Evolutionary conservation across 148 eudicot genomes (phyloP), one percentile per base, ranked within the genome.

Genomic region (Cornus kousa): DNA sequence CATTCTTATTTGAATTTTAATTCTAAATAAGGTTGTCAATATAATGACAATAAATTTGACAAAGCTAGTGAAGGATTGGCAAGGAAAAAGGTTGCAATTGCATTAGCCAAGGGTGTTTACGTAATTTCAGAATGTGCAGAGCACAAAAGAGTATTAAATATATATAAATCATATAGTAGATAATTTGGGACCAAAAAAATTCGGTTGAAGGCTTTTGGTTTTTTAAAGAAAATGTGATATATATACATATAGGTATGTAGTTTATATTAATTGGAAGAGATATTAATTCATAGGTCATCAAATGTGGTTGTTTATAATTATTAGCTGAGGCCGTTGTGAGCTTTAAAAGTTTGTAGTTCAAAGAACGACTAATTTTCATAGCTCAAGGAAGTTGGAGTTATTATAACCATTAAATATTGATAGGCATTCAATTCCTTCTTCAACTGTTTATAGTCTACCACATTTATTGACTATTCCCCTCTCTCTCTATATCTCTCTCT

Each of bases 391-490:
- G 88, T 76, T 82, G 90, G 88, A 81, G 50, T 84, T 80, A 77
- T 59, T 71, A 71, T 20, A 53, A 43, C 40, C 82, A 79, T 85
- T 83, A 67, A 81, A 82, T 64, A 79, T 70, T 37, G 74, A 81
- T 72, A 71, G 70, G 72, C 87, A 89, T 89, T 86, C 77, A 86
- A 84, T 70, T 35, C 87, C 75, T 70, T 72, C 80, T 88, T 88
- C 94, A 91, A 81, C 92, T 83, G 88, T 83, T 79, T 65, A 55
- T 85, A 80, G 73, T 71, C 85, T 70, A 80, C 82, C 55, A 66
- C 64, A 88, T 86, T 86, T 79, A 89, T 71, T 87, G 81, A 14
- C 73, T 50, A 33, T 62, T 75, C 73, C 10, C 0, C 10, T 6
- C 48, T 28, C 28, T 28, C 28, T 28, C 28, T 28, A 0, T 28